Base-by-base conservation (phyloP, 2,329 filamentous ascomycete species). In the Colletotrichum tamarilloi region DNA sequence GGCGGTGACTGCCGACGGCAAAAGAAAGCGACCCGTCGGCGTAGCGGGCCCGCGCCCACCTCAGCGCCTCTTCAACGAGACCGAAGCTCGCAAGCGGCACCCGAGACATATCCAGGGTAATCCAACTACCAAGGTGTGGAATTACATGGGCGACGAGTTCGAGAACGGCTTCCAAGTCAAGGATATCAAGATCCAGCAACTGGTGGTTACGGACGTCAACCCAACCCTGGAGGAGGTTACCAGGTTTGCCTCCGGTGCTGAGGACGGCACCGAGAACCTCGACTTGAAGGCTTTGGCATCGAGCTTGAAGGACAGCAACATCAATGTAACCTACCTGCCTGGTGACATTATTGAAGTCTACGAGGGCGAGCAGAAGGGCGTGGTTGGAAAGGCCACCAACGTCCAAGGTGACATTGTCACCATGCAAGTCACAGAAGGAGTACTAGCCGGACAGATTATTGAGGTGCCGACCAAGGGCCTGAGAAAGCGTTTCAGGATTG, bases 331-430 rank as follows among this genome's bases (percentile, higher is more conserved):
- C 4, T 99, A 98, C 79, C 89, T 97, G 5, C 94, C 95, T 3
- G 97, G 97, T 42, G 97, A 99, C 81, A 92, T 95, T n/a, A 95
- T 99, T 26, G 96, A 98, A 82, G 95, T 99, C 56, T 98, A 95
- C 82, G 92, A 95, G 70, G 97, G 97, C 76, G 97, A 99, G 84
- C 97, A 99, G 80, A 95, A 93, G 80, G 97, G 97, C 65, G 93
- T 98, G 16, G 88, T 94, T 38, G 97, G 97, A 78, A 95, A 92
- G 77, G 95, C 95, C 1, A 91, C 94, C 62, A 94, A 94, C 56
- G 95, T 98, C 8, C 93, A 94, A 68, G 94, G 93, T 53, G 95
- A 98, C 78, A 98, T 99, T 80, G 94, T 99, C 65, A 96, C 95
- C 6, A 90, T 99, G 79, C 87, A 91, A 72, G 95, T 98, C 19